Conservation (phyloP, 768 basidiomycete species). For the Lyophyllum shimeji region DNA sequence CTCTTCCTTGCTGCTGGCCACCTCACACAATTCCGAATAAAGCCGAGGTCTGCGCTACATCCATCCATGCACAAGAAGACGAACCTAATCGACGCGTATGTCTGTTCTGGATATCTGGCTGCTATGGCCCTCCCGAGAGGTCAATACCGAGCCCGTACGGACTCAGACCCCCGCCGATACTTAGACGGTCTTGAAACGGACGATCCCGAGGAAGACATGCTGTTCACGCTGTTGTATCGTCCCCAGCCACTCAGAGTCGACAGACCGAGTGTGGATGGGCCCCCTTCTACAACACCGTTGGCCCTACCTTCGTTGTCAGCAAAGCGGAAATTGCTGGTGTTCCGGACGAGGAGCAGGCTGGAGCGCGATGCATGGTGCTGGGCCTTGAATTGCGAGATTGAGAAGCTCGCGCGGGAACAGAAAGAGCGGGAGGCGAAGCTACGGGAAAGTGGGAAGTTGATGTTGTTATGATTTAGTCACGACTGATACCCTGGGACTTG, state of each 20-base stretch:
- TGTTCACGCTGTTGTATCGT: constrained; percentile 80
- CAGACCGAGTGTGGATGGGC: constrained; percentile 17
- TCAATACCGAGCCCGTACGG: constrained; percentile 58
- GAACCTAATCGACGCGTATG: constrained; percentile 71
- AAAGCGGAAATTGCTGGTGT: constrained; percentile 62
- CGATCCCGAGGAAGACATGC: constrained; percentile 84
- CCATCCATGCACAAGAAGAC: constrained; percentile 53
- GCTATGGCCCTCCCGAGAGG: constrained; percentile 61
- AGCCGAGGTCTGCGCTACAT: constrained; percentile 56
- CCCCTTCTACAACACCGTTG: constrained; percentile 24
- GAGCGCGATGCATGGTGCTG: constrained; percentile 96
- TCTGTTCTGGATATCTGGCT: constrained; percentile 85
- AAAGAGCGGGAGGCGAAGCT: constrained; percentile 63
- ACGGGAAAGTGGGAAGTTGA: constrained; percentile 62
- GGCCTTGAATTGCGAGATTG: constrained; percentile 89
- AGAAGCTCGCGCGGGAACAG: constrained; percentile 67
- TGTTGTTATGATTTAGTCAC: constrained; percentile 28
- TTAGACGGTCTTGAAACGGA: constrained; percentile 87
- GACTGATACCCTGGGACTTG: constrained; percentile 11
- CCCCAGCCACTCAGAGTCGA: constrained; percentile 30
- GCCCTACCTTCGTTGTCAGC: constrained; percentile 50
- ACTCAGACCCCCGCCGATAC: constrained; percentile 69
- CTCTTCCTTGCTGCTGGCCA: constrained; percentile 76
- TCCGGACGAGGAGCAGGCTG: constrained; percentile 76
- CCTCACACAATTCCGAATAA: constrained; percentile 70